Base-by-base conservation (phyloP, 805 yeast species). In the Ogataea siamensis region DNA sequence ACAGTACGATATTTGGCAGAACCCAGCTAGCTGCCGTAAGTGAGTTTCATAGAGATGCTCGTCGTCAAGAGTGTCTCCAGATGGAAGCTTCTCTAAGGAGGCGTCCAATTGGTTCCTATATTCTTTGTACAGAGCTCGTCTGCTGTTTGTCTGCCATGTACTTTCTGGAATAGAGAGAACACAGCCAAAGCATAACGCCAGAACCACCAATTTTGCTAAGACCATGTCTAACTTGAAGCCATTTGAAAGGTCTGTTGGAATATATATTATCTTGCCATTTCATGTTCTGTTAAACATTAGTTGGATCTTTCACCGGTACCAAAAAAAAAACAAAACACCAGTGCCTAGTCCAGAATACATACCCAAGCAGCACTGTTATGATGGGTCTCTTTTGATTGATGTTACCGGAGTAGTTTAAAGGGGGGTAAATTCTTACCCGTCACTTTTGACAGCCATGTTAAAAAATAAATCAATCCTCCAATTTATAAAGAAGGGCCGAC, bases 1-100 rank as follows among this genome's bases (percentile, higher is more conserved):
- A 32, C 56, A 52, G 33, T 52, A 52, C 5, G 57, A 40, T 4
- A 52, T 31, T 22, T 52, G 57, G 18, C 42, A 34, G 5, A 42
- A 24, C 10, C 51, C 43, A 1, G 43, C 45, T 16, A 34, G 17
- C 12, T 40, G 39, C 8, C 20, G 24, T 18, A 45, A 9, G 12
- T 26, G 22, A 15, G 32, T 23, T 2, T 38, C 32, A 19, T 40
- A 45, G 12, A 40, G 33, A 21, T 38, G 34, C 7, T 32, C 22
- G 14, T 40, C 48, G 14, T 28, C 28, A 8, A 45, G 13, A 12
- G 29, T 17, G 2, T 30, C 39, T 18, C 39, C 45, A 4, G 39
- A 14, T 3, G 43, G 48, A 8, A 45, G 20, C 10, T 35, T 34
- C 29, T 41, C 48, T 14, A 45, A 12, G 5, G 45, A 40, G 9